These are phyloP conservation scores for Phalaenopsis equestris DNA, from an alignment of 106 monocot species.

Conservation along the genomic window DNA sequence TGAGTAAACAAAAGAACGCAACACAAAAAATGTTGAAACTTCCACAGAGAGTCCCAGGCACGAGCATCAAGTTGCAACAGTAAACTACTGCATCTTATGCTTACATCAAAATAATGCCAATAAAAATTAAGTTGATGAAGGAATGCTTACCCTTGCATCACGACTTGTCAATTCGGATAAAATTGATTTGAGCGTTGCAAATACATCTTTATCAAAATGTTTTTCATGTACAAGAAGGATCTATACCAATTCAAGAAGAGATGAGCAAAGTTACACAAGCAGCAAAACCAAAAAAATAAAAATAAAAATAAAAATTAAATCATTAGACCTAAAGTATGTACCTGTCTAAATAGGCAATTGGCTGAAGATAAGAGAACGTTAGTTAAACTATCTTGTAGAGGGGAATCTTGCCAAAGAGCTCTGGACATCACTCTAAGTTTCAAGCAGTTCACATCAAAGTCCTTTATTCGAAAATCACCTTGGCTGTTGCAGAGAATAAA, in stretches of 20 bases:
- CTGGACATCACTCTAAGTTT: slow-evolving; percentile 59
- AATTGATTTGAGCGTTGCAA: slow-evolving; percentile 27
- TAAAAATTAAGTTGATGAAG: background rate
- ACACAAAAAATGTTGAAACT: background rate
- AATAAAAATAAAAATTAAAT: background rate
- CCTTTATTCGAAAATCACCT: slow-evolving; percentile 26
- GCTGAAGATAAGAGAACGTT: slow-evolving; percentile 41
- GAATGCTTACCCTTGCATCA: slow-evolving; percentile 27
- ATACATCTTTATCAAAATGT: slow-evolving; percentile 41
- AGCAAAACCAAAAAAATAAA: background rate
- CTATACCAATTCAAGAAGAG: slow-evolving; percentile 25
- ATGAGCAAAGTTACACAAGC: background rate
- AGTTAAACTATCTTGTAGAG: slow-evolving; percentile 25
- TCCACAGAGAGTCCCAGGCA: background rate
- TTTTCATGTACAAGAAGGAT: slow-evolving; percentile 70
- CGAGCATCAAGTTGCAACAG: background rate
- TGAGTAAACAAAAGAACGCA: too few species aligned
- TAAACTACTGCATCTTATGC: background rate
- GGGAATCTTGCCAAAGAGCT: slow-evolving; percentile 53
- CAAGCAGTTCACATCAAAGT: slow-evolving; percentile 45
- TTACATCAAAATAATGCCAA: background rate
- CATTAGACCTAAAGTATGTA: slow-evolving; percentile 7
- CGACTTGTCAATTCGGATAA: slow-evolving; percentile 17
- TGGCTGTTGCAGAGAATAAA: slow-evolving; percentile 24
- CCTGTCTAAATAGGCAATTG: slow-evolving; percentile 72